These are phyloP conservation scores for Anthracocystis panici-leucophaei DNA, from an alignment of 1,284 basidiomycete species.

Conservation along the genomic window DNA sequence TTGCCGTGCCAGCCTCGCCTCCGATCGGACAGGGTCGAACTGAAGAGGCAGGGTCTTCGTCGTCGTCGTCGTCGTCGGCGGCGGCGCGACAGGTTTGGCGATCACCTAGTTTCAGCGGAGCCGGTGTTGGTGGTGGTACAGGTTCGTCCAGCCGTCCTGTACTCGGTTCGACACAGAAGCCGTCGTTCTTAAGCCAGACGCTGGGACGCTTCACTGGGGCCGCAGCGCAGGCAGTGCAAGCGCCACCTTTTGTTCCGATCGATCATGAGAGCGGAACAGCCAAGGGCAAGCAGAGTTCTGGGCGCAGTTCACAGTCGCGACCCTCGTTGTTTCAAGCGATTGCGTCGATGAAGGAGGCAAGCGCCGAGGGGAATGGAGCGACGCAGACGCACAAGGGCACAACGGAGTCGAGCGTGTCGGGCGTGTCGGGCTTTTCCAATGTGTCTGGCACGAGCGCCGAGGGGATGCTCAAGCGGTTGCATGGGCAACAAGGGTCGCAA, in stretches of 20 bases:
- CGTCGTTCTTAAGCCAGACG: conserved; percentile 52
- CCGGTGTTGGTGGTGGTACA: neutral
- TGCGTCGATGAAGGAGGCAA: conserved; percentile 24
- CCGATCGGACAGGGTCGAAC: neutral
- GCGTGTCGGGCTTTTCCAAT: conserved; percentile 32
- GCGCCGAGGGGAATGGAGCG: neutral
- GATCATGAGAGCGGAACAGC: conserved; percentile 7
- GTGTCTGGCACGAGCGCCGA: conserved; percentile 32
- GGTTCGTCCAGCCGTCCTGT: conserved; percentile 9
- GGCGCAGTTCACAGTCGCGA: conserved; percentile 14
- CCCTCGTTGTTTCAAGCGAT: conserved; percentile 43
- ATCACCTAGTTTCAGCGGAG: conserved; percentile 17
- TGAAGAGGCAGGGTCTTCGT: conserved; percentile 8
- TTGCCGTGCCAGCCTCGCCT: conserved; percentile 22
- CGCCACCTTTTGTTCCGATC: conserved; percentile 25
- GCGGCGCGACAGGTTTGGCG: conserved; percentile 5
- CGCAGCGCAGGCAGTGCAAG: conserved; percentile 18
- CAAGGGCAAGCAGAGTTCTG: conserved; percentile 1
- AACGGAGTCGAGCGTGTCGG: conserved; percentile 27
- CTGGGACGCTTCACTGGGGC: conserved; percentile 44
- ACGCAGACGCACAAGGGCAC: conserved; percentile 27
- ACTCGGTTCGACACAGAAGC: conserved; percentile 16
- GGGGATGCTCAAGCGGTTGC: conserved; percentile 37
- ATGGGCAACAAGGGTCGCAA: conserved; percentile 24
- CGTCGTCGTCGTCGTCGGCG: neutral